Evolutionary conservation across 1,139 yeast species (phyloP).

Genomic region (Suhomyces bokatorum): DNA sequence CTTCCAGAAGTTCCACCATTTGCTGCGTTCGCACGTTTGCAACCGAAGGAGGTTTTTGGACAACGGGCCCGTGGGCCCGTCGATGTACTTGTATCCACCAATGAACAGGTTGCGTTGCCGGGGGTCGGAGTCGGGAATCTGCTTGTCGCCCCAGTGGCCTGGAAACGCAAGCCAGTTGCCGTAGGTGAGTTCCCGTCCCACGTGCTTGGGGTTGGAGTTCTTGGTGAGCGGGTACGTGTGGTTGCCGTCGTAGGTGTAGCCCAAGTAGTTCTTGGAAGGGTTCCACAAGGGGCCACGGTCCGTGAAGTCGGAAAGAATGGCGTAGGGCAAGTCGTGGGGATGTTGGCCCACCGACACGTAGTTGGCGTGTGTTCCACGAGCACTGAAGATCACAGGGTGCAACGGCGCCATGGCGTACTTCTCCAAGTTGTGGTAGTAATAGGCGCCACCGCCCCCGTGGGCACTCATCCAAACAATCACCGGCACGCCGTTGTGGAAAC

Average conservation of each 20-base stretch:
- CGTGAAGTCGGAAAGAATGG: conserved; percentile 86
- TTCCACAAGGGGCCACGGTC: conserved; percentile 97
- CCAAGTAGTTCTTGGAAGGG: conserved; percentile 77
- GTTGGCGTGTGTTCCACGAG: conserved; percentile 96
- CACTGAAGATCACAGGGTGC: conserved; percentile 80
- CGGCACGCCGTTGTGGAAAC: conserved; percentile 81
- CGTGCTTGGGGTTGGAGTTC: conserved; percentile 43
- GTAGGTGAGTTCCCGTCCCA: conserved; percentile 60
- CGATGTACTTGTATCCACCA: conserved; percentile 85
- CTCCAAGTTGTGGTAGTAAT: conserved; percentile 71
- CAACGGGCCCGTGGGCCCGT: conserved; percentile 91
- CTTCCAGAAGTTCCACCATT: conserved; percentile 79
- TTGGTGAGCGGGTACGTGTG: conserved; percentile 40
- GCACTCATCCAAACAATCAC: conserved; percentile 98
- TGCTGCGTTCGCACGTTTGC: conserved; percentile 77
- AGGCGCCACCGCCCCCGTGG: conserved; percentile 96
- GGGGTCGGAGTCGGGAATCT: conserved; percentile 63
- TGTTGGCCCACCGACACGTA: conserved; percentile 96
- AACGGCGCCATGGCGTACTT: conserved; percentile 51
- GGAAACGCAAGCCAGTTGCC: conserved; percentile 76
- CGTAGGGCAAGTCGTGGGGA: conserved; percentile 91
- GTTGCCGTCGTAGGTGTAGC: conserved; percentile 72
- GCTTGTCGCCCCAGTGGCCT: conserved; percentile 94
- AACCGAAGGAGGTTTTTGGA: conserved; percentile 68
- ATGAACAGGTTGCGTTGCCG: conserved; percentile 80